phyloP scores from a whole-genome alignment of 2,329 filamentous ascomycete genomes.

The Calonectria ilicicola region DNA sequence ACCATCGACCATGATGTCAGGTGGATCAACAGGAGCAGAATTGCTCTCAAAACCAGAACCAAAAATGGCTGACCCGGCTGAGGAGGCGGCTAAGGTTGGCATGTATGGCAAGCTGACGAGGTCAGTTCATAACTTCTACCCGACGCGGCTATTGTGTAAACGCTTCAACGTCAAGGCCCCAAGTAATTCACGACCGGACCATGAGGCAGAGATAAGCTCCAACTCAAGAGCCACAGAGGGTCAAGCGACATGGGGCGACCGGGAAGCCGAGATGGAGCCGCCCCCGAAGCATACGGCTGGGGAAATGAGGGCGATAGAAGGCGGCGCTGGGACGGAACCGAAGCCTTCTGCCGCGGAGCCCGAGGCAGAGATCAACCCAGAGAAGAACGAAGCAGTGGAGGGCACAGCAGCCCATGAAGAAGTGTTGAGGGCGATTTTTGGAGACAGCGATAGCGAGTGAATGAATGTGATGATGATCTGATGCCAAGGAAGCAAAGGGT shows the following conservation, averaged over 20 bases:
- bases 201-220: conserved; percentile 46
- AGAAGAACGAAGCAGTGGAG: conserved; percentile 77
- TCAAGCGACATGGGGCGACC: conserved; percentile 26
- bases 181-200: conserved; percentile 70
- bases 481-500: background rate
- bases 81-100: conserved; percentile 86
- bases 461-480: background rate
- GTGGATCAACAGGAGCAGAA: conserved; percentile 33
- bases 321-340: conserved; percentile 6
- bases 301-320: conserved; percentile 31
- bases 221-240: conserved; percentile 25
- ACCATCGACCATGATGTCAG: conserved; percentile 43
- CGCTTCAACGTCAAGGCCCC: conserved; percentile 90
- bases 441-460: conserved; percentile 80
- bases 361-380: conserved; percentile 69
- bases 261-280: conserved; percentile 16
- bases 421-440: conserved; percentile 94
- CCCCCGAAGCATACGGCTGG: conserved; percentile 8
- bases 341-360: conserved; percentile 31
- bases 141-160: conserved; percentile 90
- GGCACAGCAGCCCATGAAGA: conserved; percentile 80
- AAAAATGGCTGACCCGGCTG: conserved; percentile 74
- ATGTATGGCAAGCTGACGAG: conserved; percentile 95
- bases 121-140: conserved; percentile 77
- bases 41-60: conserved; percentile 47